phyloP scores from a whole-genome alignment of 371 early-diverging fungal genomes.

The Syncephalastrum contaminatum region DNA sequence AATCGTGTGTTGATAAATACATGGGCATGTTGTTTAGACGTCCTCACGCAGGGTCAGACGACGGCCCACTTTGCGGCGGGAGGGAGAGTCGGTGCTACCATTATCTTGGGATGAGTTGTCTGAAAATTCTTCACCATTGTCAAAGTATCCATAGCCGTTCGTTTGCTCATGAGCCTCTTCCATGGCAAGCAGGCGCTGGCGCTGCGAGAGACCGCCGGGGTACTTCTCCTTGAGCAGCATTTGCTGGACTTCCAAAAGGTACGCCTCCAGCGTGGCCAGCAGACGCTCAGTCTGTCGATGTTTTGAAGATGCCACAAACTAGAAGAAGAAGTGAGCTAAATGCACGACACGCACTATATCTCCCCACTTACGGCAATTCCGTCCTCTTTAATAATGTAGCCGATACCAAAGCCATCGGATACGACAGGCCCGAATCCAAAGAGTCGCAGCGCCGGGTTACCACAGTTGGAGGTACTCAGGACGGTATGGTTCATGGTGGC shows the following conservation, averaged over 20 bases:
- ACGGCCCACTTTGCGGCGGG: slow-evolving; percentile 34
- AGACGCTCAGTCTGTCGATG: slow-evolving; percentile 58
- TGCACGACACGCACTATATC: too few species aligned
- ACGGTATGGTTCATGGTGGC: slow-evolving; percentile 66
- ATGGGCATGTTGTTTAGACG: too few species aligned
- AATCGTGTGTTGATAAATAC: slow-evolving; percentile 1
- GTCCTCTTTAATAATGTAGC: slow-evolving; percentile 85
- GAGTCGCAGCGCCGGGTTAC: slow-evolving; percentile 77
- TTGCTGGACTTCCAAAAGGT: slow-evolving; percentile 39
- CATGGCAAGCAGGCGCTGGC: slow-evolving; percentile 41
- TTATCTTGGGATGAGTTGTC: slow-evolving; percentile 12
- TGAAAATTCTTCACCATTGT: slow-evolving; percentile 37
- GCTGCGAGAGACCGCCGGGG: slow-evolving; percentile 42
- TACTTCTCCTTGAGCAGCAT: slow-evolving; percentile 49
- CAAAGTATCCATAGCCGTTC: slow-evolving; percentile 56
- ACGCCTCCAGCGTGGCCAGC: slow-evolving; percentile 42
- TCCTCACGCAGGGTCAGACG: slow-evolving; percentile 33
- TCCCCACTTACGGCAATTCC: slow-evolving; percentile 50
- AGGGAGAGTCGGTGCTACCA: slow-evolving; percentile 13
- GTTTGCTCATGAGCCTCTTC: slow-evolving; percentile 33
- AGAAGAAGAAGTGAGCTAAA: background rate
- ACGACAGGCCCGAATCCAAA: slow-evolving; percentile 94
- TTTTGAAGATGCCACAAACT: slow-evolving; percentile 57
- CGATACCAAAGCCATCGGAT: slow-evolving; percentile 87
- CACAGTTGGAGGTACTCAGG: slow-evolving; percentile 86